A percentile compares a stretch with the other conserved stretches of the same genome.
Evolutionary conservation across 306 rosid genomes (phyloP).

Genomic region (Psophocarpus tetragonolobus): DNA sequence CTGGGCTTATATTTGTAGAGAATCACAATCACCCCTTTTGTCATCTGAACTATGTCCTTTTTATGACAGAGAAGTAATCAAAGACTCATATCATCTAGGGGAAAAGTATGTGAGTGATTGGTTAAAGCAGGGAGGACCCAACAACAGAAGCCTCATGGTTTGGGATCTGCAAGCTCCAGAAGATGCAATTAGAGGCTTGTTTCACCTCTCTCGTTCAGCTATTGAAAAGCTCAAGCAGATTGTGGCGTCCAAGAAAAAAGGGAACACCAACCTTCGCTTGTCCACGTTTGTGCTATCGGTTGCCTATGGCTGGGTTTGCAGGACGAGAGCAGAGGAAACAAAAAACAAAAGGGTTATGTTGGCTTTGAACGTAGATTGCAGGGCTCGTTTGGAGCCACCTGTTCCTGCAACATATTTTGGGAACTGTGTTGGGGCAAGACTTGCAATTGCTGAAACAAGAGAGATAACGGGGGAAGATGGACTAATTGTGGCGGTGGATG

Average conservation of each 20-base stretch:
- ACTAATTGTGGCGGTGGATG: conserved; percentile 24
- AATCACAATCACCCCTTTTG: not conserved
- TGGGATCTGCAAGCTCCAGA: conserved; percentile 38
- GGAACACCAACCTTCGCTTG: conserved; percentile 18
- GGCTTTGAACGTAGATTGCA: conserved; percentile 30
- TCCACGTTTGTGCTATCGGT: conserved; percentile 38
- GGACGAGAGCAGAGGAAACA: conserved; percentile 33
- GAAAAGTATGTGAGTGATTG: conserved; percentile 31
- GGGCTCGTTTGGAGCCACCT: conserved; percentile 43
- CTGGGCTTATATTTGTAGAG: conserved; percentile 55
- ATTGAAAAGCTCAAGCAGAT: conserved; percentile 35
- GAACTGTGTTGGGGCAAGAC: conserved; percentile 37
- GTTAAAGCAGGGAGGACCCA: conserved; percentile 45
- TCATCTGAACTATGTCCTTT: conserved; percentile 36
- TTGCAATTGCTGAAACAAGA: conserved; percentile 1
- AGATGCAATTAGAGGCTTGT: conserved; percentile 35
- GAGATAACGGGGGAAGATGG: conserved; percentile 35
- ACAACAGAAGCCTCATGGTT: conserved; percentile 47
- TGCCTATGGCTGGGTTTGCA: conserved; percentile 41
- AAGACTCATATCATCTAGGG: conserved; percentile 35
- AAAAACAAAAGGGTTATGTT: not conserved
- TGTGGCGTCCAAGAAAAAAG: conserved; percentile 6
- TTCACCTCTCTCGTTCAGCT: conserved; percentile 21
- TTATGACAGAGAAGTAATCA: conserved; percentile 38
- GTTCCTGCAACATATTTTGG: conserved; percentile 55